These are phyloP conservation scores for Blastocystis sp. DNA, from an alignment of 352 stramenopile genomes.

Conservation along the genomic window DNA sequence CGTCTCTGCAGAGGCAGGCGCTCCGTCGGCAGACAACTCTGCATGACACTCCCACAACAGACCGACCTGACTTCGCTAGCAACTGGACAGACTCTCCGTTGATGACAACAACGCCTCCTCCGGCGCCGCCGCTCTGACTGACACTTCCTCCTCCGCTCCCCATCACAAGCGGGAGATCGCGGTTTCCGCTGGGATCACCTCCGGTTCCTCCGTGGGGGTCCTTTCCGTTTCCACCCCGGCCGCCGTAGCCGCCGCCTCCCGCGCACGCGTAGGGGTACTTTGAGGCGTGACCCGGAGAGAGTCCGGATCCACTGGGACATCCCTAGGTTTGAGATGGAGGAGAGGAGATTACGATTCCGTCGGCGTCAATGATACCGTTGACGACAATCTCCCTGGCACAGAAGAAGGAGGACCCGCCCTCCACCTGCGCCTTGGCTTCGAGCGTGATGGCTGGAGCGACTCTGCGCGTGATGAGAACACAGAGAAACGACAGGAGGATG, in stretches of 20 bases:
- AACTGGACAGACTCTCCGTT: not conserved
- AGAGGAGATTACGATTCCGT: not conserved
- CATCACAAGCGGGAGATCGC: not conserved
- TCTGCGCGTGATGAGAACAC: not conserved
- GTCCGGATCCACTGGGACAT: not conserved
- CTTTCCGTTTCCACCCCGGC: not conserved
- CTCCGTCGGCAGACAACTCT: not conserved
- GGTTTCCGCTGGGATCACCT: not conserved
- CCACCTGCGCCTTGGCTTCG: not conserved
- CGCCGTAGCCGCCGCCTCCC: constrained; percentile 3
- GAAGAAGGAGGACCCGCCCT: not conserved
- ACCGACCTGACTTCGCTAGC: not conserved
- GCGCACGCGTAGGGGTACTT: not conserved
- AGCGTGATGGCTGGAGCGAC: not conserved
- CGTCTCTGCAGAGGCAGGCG: not conserved
- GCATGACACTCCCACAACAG: not conserved
- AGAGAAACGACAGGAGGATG: not conserved
- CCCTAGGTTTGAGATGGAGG: not conserved
- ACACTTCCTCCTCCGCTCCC: not conserved
- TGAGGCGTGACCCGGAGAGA: not conserved
- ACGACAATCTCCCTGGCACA: not conserved
- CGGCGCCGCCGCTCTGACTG: constrained; percentile 3
- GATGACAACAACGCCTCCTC: not conserved
- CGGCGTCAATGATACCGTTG: constrained; percentile 3
- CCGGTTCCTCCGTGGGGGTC: not conserved